phyloP scores from a whole-genome alignment of 2,329 filamentous ascomycete species.

The Ceratocystis destructans region DNA sequence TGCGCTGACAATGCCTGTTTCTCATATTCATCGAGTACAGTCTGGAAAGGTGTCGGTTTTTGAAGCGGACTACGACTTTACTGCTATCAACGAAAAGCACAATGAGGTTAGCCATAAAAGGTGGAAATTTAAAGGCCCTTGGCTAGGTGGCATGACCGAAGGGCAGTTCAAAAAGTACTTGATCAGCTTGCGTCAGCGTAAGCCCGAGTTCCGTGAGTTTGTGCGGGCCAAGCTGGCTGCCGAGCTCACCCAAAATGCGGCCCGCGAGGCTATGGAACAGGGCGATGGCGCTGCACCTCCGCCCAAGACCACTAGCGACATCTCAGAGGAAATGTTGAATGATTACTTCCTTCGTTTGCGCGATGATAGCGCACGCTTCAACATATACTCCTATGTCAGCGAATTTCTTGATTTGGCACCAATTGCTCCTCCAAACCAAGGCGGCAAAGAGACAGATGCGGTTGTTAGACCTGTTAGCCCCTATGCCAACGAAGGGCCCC shows the following conservation, averaged over 20 bases:
- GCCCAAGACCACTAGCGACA: constrained; percentile 26
- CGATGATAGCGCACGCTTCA: constrained; percentile 30
- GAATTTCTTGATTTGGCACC: constrained; percentile 50
- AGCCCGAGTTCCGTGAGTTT: constrained; percentile 41
- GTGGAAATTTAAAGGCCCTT: constrained; percentile 55
- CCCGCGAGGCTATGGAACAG: constrained; percentile 29
- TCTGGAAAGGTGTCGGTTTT: constrained; percentile 33
- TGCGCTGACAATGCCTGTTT: constrained; percentile 45
- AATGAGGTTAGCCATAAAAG: constrained; percentile 33
- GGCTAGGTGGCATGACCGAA: constrained; percentile 48
- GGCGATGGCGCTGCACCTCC: constrained; percentile 25
- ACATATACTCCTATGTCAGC: constrained; percentile 42
- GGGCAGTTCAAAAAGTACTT: constrained; percentile 47
- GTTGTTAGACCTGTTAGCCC: constrained; percentile 26
- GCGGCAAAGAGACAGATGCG: constrained; percentile 18
- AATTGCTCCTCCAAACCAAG: constrained; percentile 27
- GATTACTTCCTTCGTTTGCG: constrained; percentile 42
- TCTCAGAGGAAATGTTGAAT: constrained; percentile 39
- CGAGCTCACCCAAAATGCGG: constrained; percentile 31
- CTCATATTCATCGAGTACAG: constrained; percentile 19
- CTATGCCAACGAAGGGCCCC: constrained; percentile 42
- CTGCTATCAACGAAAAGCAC: constrained; percentile 28
- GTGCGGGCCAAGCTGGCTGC: constrained; percentile 37
- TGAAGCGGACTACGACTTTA: constrained; percentile 44
- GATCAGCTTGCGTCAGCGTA: constrained; percentile 37